phyloP scores from a whole-genome alignment of 441 rosid genomes.

The Bruguiera hainesii region DNA sequence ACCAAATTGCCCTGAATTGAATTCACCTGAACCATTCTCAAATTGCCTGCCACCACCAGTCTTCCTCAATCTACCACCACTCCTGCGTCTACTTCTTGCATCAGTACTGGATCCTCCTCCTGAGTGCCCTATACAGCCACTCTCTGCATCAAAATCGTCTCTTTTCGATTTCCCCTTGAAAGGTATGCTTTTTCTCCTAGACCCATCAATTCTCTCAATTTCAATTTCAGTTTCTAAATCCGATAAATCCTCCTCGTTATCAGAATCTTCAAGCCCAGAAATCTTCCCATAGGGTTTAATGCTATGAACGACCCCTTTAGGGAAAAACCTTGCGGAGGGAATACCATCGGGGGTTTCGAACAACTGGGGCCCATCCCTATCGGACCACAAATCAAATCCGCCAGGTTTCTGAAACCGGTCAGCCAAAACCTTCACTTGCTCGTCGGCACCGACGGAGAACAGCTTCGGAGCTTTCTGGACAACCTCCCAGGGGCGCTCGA shows the following conservation, averaged over 20 bases:
- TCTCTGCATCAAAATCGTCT: slow-evolving; percentile 2
- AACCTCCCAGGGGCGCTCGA: slow-evolving; percentile 84
- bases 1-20: slow-evolving; percentile 17
- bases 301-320: slow-evolving; percentile 81
- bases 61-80: slow-evolving; percentile 28
- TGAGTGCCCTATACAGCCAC: not conserved
- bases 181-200: not conserved
- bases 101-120: slow-evolving; percentile 5
- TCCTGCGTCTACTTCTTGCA: slow-evolving; percentile 6
- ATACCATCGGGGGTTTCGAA: slow-evolving; percentile 52
- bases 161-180: not conserved
- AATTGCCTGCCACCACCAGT: slow-evolving; percentile 25
- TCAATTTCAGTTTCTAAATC: slow-evolving; percentile 8
- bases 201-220: slow-evolving; percentile 1
- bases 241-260: slow-evolving; percentile 8
- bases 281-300: slow-evolving; percentile 50
- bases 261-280: slow-evolving; percentile 5
- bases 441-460: slow-evolving; percentile 63
- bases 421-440: slow-evolving; percentile 70
- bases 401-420: slow-evolving; percentile 85
- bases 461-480: slow-evolving; percentile 64
- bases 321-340: slow-evolving; percentile 84
- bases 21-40: slow-evolving; percentile 5
- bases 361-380: slow-evolving; percentile 69
- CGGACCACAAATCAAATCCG: slow-evolving; percentile 84